phyloP scores from a whole-genome alignment of 129 eudicot species.

The Helichrysum umbraculigerum region DNA sequence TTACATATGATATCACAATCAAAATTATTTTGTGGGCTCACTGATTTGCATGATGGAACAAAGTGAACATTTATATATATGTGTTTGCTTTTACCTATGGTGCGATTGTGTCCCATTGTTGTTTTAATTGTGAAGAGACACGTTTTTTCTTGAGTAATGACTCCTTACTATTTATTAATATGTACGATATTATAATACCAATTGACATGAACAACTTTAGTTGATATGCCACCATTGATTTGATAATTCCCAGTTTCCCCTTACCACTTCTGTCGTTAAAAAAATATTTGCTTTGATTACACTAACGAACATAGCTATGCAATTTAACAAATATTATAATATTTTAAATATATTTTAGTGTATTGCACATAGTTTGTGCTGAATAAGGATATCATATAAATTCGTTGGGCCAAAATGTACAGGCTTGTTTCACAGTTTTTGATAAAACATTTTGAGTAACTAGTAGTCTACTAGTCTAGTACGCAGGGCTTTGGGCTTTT shows the following conservation, averaged over 20 bases:
- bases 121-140: no score
- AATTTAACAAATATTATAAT: no score
- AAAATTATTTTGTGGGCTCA: slow-evolving; percentile 20
- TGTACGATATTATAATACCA: no score
- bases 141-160: neutral
- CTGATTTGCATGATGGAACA: slow-evolving; percentile 11
- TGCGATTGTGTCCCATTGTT: neutral
- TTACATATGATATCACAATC: neutral
- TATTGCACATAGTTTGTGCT: neutral
- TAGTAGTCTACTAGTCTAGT: neutral
- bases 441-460: neutral
- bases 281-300: no score
- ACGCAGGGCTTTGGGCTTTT: neutral
- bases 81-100: neutral
- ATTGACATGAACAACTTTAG: no score
- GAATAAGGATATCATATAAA: neutral
- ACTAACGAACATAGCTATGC: no score
- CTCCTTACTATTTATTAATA: no score
- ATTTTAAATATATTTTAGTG: no score
- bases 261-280: no score
- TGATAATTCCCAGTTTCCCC: no score
- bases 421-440: neutral
- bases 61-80: neutral
- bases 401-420: neutral
- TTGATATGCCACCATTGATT: no score